Evolutionary conservation across 2,329 filamentous ascomycete genomes (phyloP).

Genomic region (Fusarium sp.): DNA sequence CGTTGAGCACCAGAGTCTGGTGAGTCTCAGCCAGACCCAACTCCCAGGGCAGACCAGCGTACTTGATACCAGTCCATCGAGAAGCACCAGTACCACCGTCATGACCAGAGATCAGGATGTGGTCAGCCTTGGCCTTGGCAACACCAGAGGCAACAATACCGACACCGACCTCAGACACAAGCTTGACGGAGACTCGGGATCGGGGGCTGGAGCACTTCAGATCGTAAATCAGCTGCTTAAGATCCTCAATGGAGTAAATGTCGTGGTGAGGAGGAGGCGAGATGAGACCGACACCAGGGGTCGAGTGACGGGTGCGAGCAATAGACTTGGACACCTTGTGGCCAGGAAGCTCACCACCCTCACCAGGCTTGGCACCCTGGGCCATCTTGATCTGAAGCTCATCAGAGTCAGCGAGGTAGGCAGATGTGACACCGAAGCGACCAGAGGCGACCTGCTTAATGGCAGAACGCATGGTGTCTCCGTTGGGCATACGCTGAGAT

Average conservation of each 20-base stretch:
- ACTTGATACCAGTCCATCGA: slow-evolving; percentile 98
- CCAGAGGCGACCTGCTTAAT: slow-evolving; percentile 98
- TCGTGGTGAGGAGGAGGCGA: slow-evolving; percentile 97
- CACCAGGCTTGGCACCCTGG: slow-evolving; percentile 96
- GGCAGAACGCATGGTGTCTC: slow-evolving; percentile 95
- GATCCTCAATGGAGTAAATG: slow-evolving; percentile 97
- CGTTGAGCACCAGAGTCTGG: slow-evolving; percentile 94
- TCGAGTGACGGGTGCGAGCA: slow-evolving; percentile 93
- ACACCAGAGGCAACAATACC: slow-evolving; percentile 98
- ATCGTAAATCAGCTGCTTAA: slow-evolving; percentile 98
- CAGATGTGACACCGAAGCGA: slow-evolving; percentile 94
- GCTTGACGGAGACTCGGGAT: slow-evolving; percentile 93
- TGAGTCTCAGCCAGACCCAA: slow-evolving; percentile 96
- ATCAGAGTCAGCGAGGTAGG: slow-evolving; percentile 93
- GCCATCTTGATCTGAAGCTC: slow-evolving; percentile 99
- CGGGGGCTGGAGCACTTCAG: slow-evolving; percentile 96
- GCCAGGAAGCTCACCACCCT: slow-evolving; percentile 95
- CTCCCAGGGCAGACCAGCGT: slow-evolving; percentile 96
- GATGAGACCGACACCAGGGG: slow-evolving; percentile 94
- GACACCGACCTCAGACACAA: slow-evolving; percentile 96
- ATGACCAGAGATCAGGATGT: slow-evolving; percentile 96
- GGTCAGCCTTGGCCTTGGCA: slow-evolving; percentile 95
- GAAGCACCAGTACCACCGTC: slow-evolving; percentile 97
- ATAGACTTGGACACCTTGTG: slow-evolving; percentile 97
- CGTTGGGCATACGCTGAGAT: slow-evolving; percentile 85